Percentiles rank a stretch among this genome's conserved stretches.
Conservation (phyloP, 306 rosid species). For the Albizia julibrissin region DNA sequence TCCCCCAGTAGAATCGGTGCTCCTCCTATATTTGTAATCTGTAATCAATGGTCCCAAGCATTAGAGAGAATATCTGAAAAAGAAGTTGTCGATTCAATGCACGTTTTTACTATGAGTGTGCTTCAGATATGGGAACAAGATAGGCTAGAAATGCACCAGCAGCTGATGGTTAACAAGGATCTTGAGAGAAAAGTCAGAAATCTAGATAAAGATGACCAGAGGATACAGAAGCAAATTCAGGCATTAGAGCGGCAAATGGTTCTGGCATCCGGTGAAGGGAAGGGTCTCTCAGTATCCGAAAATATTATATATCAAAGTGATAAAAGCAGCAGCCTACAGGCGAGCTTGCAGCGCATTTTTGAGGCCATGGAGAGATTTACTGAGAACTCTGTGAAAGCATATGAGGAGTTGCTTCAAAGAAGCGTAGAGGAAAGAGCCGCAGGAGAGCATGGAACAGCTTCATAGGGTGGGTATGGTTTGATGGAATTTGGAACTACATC, state of each 20-base stretch:
- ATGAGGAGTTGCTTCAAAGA: conserved; percentile 81
- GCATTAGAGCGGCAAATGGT: conserved; percentile 77
- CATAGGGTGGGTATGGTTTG: conserved; percentile 30
- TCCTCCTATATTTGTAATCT: conserved; percentile 85
- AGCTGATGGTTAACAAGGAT: conserved; percentile 70
- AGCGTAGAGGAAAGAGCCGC: conserved; percentile 60
- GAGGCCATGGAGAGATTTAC: conserved; percentile 97
- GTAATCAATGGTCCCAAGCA: conserved; percentile 96
- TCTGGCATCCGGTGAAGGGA: conserved; percentile 58
- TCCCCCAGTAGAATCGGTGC: conserved; percentile 96
- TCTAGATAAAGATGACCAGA: conserved; percentile 86
- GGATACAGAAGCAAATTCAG: conserved; percentile 80
- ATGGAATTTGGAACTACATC: conserved; percentile 25
- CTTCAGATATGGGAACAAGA: conserved; percentile 89
- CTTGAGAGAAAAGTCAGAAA: conserved; percentile 70
- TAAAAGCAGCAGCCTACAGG: conserved; percentile 79
- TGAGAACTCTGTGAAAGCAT: conserved; percentile 62
- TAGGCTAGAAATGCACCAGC: conserved; percentile 70
- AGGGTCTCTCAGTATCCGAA: conserved; percentile 53
- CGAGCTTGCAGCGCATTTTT: conserved; percentile 81
- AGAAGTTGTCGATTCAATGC: conserved; percentile 90
- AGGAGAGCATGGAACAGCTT: conserved; percentile 45
- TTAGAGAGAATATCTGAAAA: conserved; percentile 85
- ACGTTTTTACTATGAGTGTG: conserved; percentile 68
- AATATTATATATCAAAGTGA: conserved; percentile 73